Base-by-base conservation (phyloP, 306 rosid genomes). In the Trifolium dubium region DNA sequence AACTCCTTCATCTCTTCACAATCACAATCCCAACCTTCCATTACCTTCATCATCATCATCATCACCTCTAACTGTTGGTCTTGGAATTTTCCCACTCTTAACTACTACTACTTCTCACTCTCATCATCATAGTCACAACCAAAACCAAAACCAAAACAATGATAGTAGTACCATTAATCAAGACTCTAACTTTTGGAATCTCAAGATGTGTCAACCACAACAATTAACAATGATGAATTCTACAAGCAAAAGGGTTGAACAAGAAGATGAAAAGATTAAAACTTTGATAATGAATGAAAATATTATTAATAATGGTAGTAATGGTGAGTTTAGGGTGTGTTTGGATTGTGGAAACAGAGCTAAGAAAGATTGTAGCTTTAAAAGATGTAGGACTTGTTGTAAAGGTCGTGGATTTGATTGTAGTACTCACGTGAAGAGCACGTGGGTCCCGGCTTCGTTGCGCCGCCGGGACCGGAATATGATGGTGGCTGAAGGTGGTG, bases 311-410 rank as follows among this genome's bases (percentile, higher is more conserved):
- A 9, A 2, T 6, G 40, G 51, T 37, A 9, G 9, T 37, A 9
- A 2, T 6, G 40, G 51, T 10, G 83, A 84, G 1, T 75, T 79
- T 75, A 85, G 75, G 64, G 87, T 81, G 18, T 92, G 98, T 53
- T 80, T 72, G 53, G 98, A 92, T 75, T 89, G 97, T 73, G 96
- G 96, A 23, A 92, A 92, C 73, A 87, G 87, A 51, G 96, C 98
- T 0, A 89, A 92, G 88, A 92, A 87, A 78, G 98, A 84, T 47
- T 92, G 98, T 30, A 80, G 71, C 14, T 84, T 10, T 39, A 72
- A 71, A 18, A 85, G 96, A 77, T 89, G 98, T 64, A 88, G 96
- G 83, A 92, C 96, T 77, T 92, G 98, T 69, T 92, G 98, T 69
- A 88, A 86, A 34, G 92, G 85, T 34, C 91, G 94, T 39, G 94